Conservation (phyloP, 495 filamentous ascomycete genomes). For the Penicillium psychrofluorescens region DNA sequence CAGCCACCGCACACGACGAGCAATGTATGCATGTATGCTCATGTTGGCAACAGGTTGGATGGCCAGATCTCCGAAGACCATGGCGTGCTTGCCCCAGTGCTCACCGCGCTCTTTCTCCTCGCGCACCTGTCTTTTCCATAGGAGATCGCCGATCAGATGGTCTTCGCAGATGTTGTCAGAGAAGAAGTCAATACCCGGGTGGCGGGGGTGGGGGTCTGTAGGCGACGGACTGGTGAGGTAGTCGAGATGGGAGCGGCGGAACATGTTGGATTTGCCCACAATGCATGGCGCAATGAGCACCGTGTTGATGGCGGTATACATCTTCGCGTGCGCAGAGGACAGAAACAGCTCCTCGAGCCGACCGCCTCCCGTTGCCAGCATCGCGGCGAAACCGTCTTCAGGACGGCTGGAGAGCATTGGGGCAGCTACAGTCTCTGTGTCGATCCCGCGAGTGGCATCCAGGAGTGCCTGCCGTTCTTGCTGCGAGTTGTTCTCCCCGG, state of each 20-base stretch:
- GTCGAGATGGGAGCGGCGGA: slow-evolving; percentile 84
- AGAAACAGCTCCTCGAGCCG: slow-evolving; percentile 91
- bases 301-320: slow-evolving; percentile 97
- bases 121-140: slow-evolving; percentile 59
- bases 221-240: slow-evolving; percentile 56
- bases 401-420: slow-evolving; percentile 9
- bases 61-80: slow-evolving; percentile 78
- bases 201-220: slow-evolving; percentile 22
- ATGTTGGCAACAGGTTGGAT: slow-evolving; percentile 84
- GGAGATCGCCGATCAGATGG: slow-evolving; percentile 85
- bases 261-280: slow-evolving; percentile 97
- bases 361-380: slow-evolving; percentile 55
- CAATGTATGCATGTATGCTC: slow-evolving; percentile 71
- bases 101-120: slow-evolving; percentile 35
- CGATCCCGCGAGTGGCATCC: slow-evolving; percentile 4
- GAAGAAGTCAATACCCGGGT: slow-evolving; percentile 81
- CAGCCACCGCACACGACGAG: slow-evolving; percentile 82
- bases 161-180: slow-evolving; percentile 96
- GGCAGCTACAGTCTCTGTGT: neutral
- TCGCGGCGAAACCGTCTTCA: slow-evolving; percentile 14
- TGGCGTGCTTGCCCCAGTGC: slow-evolving; percentile 66
- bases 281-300: slow-evolving; percentile 87
- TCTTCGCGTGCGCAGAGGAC: slow-evolving; percentile 90
- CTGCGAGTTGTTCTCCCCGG: slow-evolving; percentile 18
- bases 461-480: slow-evolving; percentile 40